These are phyloP conservation scores for Trichoderma asperellum DNA, from an alignment of 2,329 filamentous ascomycete species.

Conservation along the genomic window DNA sequence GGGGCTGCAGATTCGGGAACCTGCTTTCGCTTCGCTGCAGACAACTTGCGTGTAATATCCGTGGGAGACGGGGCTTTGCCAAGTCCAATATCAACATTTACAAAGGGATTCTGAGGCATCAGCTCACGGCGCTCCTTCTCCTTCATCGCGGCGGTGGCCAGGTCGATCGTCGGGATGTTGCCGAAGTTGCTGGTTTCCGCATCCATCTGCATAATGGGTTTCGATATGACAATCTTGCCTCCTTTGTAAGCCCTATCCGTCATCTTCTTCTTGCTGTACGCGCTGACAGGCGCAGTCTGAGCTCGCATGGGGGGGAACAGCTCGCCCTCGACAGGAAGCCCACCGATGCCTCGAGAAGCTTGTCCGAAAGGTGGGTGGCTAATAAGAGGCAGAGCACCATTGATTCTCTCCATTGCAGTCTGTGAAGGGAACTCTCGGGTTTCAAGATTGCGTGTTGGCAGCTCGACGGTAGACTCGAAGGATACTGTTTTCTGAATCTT, in stretches of 20 bases:
- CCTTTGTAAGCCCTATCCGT: slow-evolving; percentile 34
- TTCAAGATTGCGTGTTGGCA: neutral
- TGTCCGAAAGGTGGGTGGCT: slow-evolving; percentile 45
- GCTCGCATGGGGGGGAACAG: slow-evolving; percentile 49
- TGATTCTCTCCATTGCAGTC: neutral
- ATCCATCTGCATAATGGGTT: slow-evolving; percentile 48
- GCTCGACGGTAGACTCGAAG: slow-evolving; percentile 8
- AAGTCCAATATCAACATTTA: slow-evolving; percentile 41
- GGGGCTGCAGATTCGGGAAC: slow-evolving; percentile 31
- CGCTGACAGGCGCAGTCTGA: slow-evolving; percentile 33
- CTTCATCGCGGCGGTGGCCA: slow-evolving; percentile 52
- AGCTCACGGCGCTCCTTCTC: slow-evolving; percentile 51
- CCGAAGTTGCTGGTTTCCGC: slow-evolving; percentile 47
- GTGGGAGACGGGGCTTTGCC: slow-evolving; percentile 42
- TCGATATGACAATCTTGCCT: slow-evolving; percentile 53
- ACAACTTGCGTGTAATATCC: slow-evolving; percentile 43
- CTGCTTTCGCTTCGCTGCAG: slow-evolving; percentile 45
- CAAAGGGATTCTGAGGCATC: slow-evolving; percentile 37
- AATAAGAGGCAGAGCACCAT: slow-evolving; percentile 44
- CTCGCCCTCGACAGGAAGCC: slow-evolving; percentile 46
- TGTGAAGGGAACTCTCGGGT: slow-evolving; percentile 29
- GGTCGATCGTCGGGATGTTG: slow-evolving; percentile 54
- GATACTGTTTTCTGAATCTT: slow-evolving; percentile 8
- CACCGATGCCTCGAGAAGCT: slow-evolving; percentile 44
- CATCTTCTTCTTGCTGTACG: slow-evolving; percentile 27